phyloP scores from a whole-genome alignment of 1,139 yeast genomes.

The Candida mesenterica region DNA sequence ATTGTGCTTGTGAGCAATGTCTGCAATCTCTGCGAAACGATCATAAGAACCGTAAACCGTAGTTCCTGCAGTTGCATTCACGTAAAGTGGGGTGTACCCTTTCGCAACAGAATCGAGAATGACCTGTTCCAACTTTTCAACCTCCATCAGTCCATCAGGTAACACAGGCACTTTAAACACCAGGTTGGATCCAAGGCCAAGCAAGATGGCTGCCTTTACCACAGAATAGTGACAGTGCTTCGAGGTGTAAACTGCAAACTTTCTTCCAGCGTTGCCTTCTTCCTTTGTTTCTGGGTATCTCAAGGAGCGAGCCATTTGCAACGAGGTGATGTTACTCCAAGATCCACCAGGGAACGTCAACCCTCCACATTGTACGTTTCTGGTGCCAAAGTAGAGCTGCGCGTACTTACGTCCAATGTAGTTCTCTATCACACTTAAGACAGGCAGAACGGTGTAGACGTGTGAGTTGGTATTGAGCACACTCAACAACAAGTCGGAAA shows the following conservation, averaged over 20 bases:
- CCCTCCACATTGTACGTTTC: conserved; percentile 64
- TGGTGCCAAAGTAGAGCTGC: conserved; percentile 49
- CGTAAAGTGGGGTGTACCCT: conserved; percentile 71
- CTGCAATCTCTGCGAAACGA: conserved; percentile 55
- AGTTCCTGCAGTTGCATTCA: conserved; percentile 87
- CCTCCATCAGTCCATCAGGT: conserved; percentile 55
- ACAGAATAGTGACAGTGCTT: conserved; percentile 79
- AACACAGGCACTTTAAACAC: conserved; percentile 64
- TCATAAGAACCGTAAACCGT: conserved; percentile 87
- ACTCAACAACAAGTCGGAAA: conserved; percentile 68
- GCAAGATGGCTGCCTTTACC: conserved; percentile 75
- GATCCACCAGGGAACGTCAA: conserved; percentile 87
- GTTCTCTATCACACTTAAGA: conserved; percentile 72
- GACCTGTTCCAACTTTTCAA: conserved; percentile 42
- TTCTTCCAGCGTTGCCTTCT: conserved; percentile 52
- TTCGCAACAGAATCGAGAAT: conserved; percentile 43
- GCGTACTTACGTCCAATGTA: conserved; percentile 70
- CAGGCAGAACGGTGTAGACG: conserved; percentile 85
- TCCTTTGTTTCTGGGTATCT: conserved; percentile 69
- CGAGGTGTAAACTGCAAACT: conserved; percentile 71
- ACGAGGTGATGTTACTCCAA: conserved; percentile 78
- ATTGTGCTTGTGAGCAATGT: conserved; percentile 51
- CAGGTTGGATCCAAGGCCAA: conserved; percentile 66
- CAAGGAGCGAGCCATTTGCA: conserved; percentile 73
- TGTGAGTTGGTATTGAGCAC: conserved; percentile 81